Conservation (phyloP, 495 filamentous ascomycete genomes). For the Glarea lozoyensis region DNA sequence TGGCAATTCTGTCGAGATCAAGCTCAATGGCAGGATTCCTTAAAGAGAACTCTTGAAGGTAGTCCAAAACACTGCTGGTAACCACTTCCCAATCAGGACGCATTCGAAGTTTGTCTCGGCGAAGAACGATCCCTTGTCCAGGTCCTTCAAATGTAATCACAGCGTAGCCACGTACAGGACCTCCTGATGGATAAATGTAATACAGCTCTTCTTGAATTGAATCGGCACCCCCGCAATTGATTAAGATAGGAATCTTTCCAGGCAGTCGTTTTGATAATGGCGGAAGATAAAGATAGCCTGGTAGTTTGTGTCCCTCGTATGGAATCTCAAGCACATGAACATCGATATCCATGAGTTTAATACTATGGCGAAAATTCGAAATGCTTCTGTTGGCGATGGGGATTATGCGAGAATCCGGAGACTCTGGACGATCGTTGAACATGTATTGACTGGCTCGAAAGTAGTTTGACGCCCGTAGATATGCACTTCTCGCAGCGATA, state of each 20-base stretch:
- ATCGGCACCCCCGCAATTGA: constrained; percentile 33
- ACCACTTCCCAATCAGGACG: constrained; percentile 12
- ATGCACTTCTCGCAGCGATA: constrained; percentile 22
- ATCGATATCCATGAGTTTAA: constrained; percentile 14
- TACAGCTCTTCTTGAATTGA: constrained; percentile 39
- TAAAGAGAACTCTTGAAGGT: constrained; percentile 9
- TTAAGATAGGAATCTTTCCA: constrained; percentile 31
- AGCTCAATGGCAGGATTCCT: constrained; percentile 27
- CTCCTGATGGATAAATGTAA: constrained; percentile 21
- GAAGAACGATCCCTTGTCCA: constrained; percentile 36
- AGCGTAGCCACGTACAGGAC: constrained; percentile 32
- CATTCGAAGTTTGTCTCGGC: constrained; percentile 22
- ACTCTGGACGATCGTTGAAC: constrained; percentile 2
- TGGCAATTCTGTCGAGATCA: constrained; percentile 30
- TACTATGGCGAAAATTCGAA: constrained; percentile 18
- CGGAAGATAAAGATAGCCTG: constrained; percentile 36
- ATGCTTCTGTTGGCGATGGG: constrained; percentile 13
- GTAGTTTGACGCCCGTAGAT: constrained; percentile 35
- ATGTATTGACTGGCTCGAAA: constrained; percentile 29
- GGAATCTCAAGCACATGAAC: constrained; percentile 26
- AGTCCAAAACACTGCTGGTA: constrained; percentile 32
- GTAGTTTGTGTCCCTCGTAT: constrained; percentile 25
- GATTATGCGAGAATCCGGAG: constrained; percentile 16
- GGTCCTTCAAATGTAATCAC: constrained; percentile 40
- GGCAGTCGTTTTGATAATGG: constrained; percentile 8